A percentile compares a stretch with the other conserved stretches of the same genome.
These are phyloP conservation scores for carrot (Daucus carota) DNA, from an alignment of 129 eudicot genomes.

Conservation along the genomic window DNA sequence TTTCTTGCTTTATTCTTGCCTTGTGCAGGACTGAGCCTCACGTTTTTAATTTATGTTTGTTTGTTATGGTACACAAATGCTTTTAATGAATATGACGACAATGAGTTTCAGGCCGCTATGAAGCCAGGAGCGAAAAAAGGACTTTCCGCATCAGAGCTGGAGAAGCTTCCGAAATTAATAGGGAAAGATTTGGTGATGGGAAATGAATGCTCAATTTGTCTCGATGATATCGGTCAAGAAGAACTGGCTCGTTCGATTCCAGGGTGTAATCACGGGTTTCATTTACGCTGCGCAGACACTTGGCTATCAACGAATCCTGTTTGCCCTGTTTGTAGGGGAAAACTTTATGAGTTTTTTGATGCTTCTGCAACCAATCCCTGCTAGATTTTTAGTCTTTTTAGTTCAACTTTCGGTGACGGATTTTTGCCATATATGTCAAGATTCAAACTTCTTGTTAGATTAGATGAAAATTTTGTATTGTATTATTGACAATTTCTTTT, in stretches of 20 bases:
- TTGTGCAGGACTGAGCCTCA: slow-evolving; percentile 74
- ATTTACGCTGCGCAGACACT: slow-evolving; percentile 67
- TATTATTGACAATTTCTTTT: not conserved
- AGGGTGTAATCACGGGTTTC: slow-evolving; percentile 91
- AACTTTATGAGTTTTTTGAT: slow-evolving; percentile 46
- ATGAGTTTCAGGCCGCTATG: slow-evolving; percentile 22
- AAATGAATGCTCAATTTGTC: slow-evolving; percentile 67
- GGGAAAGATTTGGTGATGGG: slow-evolving; percentile 62
- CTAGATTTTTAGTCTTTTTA: not conserved
- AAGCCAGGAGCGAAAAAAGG: slow-evolving; percentile 40
- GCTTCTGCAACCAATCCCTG: slow-evolving; percentile 37
- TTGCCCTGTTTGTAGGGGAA: slow-evolving; percentile 75
- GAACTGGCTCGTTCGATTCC: slow-evolving; percentile 67
- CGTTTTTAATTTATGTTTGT: slow-evolving; percentile 59
- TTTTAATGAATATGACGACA: slow-evolving; percentile 4
- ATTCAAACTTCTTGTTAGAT: not conserved
- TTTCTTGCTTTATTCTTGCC: slow-evolving; percentile 82
- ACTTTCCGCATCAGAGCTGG: slow-evolving; percentile 61
- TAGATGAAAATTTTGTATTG: not conserved
- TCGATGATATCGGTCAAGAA: slow-evolving; percentile 58
- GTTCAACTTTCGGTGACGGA: not conserved
- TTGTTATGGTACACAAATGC: slow-evolving; percentile 54
- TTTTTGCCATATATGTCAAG: not conserved
- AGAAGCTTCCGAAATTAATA: slow-evolving; percentile 51
- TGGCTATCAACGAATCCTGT: slow-evolving; percentile 58